Conservation (phyloP, 495 filamentous ascomycete species). For the Sordaria brevicollis region DNA sequence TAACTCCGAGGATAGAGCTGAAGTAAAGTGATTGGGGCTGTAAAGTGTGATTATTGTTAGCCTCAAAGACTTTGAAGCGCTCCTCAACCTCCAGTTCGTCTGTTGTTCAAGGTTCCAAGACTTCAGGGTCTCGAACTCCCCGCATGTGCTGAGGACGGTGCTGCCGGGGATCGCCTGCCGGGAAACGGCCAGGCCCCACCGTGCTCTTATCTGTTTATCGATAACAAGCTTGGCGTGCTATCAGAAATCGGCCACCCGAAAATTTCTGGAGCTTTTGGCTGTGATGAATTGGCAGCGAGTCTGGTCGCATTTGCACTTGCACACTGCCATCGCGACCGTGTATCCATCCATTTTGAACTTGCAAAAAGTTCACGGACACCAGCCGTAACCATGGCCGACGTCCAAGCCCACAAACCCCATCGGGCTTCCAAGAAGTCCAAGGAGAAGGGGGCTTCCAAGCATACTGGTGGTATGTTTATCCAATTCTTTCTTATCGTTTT, state of each 20-base stretch:
- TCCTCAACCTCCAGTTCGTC: background rate
- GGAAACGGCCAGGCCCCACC: slow-evolving; percentile 6
- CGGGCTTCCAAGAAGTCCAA: slow-evolving; percentile 75
- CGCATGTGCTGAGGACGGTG: background rate
- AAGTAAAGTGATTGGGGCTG: background rate
- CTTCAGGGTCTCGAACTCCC: background rate
- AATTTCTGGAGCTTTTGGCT: slow-evolving; percentile 18
- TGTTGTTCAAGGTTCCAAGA: background rate
- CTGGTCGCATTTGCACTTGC: slow-evolving; percentile 2
- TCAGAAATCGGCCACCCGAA: slow-evolving; percentile 13
- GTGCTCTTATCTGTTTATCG: slow-evolving; percentile 11
- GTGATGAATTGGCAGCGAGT: background rate
- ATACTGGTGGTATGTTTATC: slow-evolving; percentile 16
- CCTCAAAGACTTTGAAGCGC: background rate
- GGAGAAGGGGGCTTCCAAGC: slow-evolving; percentile 74
- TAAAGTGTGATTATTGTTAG: background rate
- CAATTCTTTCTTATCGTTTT: background rate
- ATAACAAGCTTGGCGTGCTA: slow-evolving; percentile 8
- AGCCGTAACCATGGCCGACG: slow-evolving; percentile 49
- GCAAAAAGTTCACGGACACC: background rate
- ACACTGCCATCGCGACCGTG: background rate
- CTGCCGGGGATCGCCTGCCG: background rate
- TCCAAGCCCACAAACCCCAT: slow-evolving; percentile 79
- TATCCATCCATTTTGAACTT: background rate
- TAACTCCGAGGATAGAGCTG: background rate